Evolutionary conservation across 1,284 basidiomycete species (phyloP).

Genomic region (Apiotrichum siamense): DNA sequence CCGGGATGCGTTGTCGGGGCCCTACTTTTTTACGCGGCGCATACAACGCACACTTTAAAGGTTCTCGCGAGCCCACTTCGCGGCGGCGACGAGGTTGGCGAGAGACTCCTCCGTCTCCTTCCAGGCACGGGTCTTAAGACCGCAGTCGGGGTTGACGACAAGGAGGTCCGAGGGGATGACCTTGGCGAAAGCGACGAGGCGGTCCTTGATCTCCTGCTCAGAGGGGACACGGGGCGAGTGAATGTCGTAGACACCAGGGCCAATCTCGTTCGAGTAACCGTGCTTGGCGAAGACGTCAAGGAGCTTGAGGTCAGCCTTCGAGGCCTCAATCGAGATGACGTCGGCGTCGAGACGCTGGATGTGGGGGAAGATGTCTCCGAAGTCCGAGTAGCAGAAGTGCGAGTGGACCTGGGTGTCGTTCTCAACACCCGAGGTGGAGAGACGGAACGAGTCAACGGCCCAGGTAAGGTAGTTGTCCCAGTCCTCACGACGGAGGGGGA

Average conservation of each 20-base stretch:
- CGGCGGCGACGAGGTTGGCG: conserved; percentile 78
- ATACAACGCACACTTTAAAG: conserved; percentile 55
- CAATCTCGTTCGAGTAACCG: conserved; percentile 97
- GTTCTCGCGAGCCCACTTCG: conserved; percentile 78
- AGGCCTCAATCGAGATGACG: conserved; percentile 98
- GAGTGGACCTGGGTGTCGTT: conserved; percentile 92
- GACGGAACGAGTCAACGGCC: conserved; percentile 97
- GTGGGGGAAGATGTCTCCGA: conserved; percentile 96
- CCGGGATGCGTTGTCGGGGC: no score
- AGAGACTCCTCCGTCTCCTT: conserved; percentile 87
- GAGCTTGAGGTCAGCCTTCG: conserved; percentile 96
- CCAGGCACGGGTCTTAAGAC: conserved; percentile 86
- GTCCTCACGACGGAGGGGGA: conserved; percentile 88
- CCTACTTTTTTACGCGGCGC: conserved; percentile 1
- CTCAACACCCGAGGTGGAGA: conserved; percentile 86
- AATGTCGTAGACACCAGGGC: conserved; percentile 98
- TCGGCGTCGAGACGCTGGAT: conserved; percentile 97
- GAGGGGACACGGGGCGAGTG: conserved; percentile 97
- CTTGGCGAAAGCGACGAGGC: conserved; percentile 74
- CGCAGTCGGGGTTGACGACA: conserved; percentile 84
- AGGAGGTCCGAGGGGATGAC: conserved; percentile 73
- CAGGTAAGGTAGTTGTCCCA: conserved; percentile 92
- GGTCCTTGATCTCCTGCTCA: conserved; percentile 90
- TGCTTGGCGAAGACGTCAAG: conserved; percentile 91
- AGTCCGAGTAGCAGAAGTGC: conserved; percentile 72